Evolutionary conservation across 805 yeast genomes (phyloP).

Genomic region (Kregervanrija fluxuum): DNA sequence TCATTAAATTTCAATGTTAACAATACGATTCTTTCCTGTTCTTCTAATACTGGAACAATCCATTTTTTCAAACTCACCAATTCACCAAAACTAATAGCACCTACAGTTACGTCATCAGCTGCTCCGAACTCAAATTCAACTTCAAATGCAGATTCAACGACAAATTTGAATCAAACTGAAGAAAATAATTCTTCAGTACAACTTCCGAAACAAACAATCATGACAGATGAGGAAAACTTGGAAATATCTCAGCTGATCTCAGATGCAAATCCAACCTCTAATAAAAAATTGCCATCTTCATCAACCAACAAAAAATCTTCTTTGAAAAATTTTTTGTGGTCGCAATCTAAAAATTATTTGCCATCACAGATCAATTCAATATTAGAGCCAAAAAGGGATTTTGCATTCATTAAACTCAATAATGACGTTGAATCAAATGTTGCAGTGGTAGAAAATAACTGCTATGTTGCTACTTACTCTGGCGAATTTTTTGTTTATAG

Average conservation of each 20-base stretch:
- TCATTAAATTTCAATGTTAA: constrained; percentile 71
- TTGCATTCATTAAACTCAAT: constrained; percentile 74
- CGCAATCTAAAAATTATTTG: constrained; percentile 36
- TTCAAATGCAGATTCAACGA: not conserved
- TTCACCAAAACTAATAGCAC: too few species aligned
- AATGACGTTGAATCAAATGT: constrained; percentile 21
- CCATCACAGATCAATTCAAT: constrained; percentile 77
- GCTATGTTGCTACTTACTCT: constrained; percentile 67
- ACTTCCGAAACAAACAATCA: constrained; percentile 16
- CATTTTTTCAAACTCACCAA: constrained; percentile 55
- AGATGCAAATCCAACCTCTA: not conserved
- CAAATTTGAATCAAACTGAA: not conserved
- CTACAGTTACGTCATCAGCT: too few species aligned
- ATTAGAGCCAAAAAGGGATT: constrained; percentile 84
- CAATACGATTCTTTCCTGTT: constrained; percentile 67
- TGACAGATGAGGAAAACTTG: constrained; percentile 21
- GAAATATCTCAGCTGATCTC: constrained; percentile 25
- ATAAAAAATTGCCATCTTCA: constrained; percentile 5
- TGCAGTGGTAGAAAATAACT: constrained; percentile 34
- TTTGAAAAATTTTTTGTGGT: constrained; percentile 22
- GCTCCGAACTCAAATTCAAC: not conserved
- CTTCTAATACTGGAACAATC: constrained; percentile 85
- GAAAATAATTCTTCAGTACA: not conserved
- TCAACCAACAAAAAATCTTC: constrained; percentile 9
- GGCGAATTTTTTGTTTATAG: constrained; percentile 80